A percentile compares a stretch with the other conserved stretches of the same genome.
phyloP scores from a whole-genome alignment of 345 rosid genomes.

The Citrus mangshanensis region DNA sequence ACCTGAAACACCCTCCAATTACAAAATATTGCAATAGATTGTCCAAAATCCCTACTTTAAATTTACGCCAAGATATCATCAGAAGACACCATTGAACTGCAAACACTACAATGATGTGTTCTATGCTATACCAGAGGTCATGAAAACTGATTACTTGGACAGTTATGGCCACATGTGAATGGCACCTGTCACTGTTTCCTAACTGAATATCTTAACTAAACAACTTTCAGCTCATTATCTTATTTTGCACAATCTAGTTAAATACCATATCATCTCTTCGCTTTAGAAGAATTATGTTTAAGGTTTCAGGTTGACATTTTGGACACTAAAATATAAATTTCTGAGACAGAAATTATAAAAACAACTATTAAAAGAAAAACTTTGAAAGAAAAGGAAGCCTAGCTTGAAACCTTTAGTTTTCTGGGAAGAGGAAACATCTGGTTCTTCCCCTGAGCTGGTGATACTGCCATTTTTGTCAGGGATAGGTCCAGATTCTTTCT shows the following conservation, averaged over 20 bases:
- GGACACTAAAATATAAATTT: not conserved
- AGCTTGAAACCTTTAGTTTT: constrained; percentile 34
- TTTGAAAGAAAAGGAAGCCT: not conserved
- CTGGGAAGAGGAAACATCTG: constrained; percentile 26
- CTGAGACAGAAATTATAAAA: not conserved
- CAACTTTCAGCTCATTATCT: not conserved
- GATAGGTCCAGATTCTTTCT: constrained; percentile 26
- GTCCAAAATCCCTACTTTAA: not conserved
- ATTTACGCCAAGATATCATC: not conserved
- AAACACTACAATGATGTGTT: not conserved
- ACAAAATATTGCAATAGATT: not conserved
- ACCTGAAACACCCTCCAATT: not conserved
- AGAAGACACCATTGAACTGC: not conserved
- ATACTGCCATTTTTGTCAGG: constrained; percentile 42
- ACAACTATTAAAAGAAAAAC: not conserved
- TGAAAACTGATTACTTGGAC: not conserved
- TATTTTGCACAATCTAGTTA: not conserved
- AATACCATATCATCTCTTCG: not conserved
- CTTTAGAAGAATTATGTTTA: not conserved
- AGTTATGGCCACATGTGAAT: not conserved
- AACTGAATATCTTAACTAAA: not conserved
- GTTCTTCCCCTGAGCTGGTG: constrained; percentile 29
- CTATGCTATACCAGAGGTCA: no score
- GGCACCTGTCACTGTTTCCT: not conserved
- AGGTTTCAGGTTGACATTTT: not conserved